A percentile compares a stretch with the other conserved stretches of the same genome.
phyloP scores from a whole-genome alignment of 1,284 basidiomycete genomes.

The Athelia sp. region DNA sequence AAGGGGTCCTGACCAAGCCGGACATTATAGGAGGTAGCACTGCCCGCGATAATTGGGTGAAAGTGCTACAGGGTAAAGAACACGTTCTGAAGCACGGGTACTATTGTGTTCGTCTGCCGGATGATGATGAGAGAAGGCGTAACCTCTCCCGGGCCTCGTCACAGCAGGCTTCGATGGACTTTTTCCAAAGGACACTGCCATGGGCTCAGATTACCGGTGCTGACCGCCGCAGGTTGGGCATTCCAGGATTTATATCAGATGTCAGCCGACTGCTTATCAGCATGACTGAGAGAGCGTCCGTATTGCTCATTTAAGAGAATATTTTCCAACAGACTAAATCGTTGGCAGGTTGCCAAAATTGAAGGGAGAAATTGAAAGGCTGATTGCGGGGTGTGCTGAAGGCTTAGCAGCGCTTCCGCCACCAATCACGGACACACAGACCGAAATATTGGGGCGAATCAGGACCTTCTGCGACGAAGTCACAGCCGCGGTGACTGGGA shows the following conservation, averaged over 20 bases:
- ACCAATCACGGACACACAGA: conserved; percentile 35
- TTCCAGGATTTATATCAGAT: conserved; percentile 46
- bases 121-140: conserved; percentile 46
- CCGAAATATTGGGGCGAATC: conserved; percentile 40
- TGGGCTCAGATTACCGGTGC: conserved; percentile 44
- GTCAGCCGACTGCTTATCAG: conserved; percentile 47
- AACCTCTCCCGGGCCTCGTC: conserved; percentile 32
- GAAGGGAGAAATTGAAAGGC: conserved; percentile 27
- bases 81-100: conserved; percentile 53
- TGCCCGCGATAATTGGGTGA: conserved; percentile 40
- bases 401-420: conserved; percentile 39
- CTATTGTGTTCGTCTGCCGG: conserved; percentile 62
- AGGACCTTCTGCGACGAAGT: conserved; percentile 39
- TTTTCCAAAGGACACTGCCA: conserved; percentile 43
- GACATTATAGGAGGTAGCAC: conserved; percentile 45
- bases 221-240: conserved; percentile 50
- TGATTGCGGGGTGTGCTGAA: conserved; percentile 29
- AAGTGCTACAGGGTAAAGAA: conserved; percentile 42
- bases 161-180: conserved; percentile 34
- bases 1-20: conserved; percentile 65
- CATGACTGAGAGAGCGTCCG: conserved; percentile 49
- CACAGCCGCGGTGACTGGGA: conserved; percentile 30
- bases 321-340: too few relatives aligned
- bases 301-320: conserved; percentile 6
- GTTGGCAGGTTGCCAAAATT: conserved; percentile 37